Evolutionary conservation across 768 basidiomycete species (phyloP).

Genomic region (Psilocybe cubensis): DNA sequence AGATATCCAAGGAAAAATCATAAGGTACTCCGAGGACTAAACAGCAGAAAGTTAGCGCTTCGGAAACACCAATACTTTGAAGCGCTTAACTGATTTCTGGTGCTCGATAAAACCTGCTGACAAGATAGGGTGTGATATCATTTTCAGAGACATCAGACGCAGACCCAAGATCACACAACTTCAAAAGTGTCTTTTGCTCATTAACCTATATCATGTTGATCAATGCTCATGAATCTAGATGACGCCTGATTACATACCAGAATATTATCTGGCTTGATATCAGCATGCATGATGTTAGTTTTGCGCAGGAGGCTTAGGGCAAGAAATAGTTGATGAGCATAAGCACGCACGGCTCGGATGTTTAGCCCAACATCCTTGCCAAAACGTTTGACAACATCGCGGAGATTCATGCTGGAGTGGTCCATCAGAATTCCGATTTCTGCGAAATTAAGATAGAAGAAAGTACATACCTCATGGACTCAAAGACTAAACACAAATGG

Average conservation of each 20-base stretch:
- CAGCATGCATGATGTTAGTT: slow-evolving; percentile 95
- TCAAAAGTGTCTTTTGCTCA: slow-evolving; percentile 90
- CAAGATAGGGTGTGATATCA: slow-evolving; percentile 97
- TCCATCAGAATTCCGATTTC: not conserved
- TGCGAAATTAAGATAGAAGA: not conserved
- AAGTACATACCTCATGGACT: slow-evolving; percentile 76
- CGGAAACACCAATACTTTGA: not conserved
- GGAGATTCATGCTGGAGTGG: slow-evolving; percentile 88
- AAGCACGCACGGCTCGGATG: slow-evolving; percentile 97
- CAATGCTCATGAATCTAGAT: not conserved
- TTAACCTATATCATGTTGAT: slow-evolving; percentile 70
- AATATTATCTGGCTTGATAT: slow-evolving; percentile 99
- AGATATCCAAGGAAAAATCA: slow-evolving; percentile 91
- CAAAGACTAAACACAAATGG: slow-evolving; percentile 95
- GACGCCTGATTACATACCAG: slow-evolving; percentile 56
- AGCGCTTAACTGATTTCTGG: slow-evolving; percentile 90
- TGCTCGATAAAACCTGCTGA: slow-evolving; percentile 96
- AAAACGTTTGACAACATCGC: slow-evolving; percentile 97
- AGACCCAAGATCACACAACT: slow-evolving; percentile 96
- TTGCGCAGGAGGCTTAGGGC: slow-evolving; percentile 85
- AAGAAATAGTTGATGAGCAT: slow-evolving; percentile 95
- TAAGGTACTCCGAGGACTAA: slow-evolving; percentile 94
- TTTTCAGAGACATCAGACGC: slow-evolving; percentile 94
- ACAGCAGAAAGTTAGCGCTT: slow-evolving; percentile 13
- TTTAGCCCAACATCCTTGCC: slow-evolving; percentile 98